phyloP scores from a whole-genome alignment of 805 yeast genomes.

The Isabelozyma gotoi region DNA sequence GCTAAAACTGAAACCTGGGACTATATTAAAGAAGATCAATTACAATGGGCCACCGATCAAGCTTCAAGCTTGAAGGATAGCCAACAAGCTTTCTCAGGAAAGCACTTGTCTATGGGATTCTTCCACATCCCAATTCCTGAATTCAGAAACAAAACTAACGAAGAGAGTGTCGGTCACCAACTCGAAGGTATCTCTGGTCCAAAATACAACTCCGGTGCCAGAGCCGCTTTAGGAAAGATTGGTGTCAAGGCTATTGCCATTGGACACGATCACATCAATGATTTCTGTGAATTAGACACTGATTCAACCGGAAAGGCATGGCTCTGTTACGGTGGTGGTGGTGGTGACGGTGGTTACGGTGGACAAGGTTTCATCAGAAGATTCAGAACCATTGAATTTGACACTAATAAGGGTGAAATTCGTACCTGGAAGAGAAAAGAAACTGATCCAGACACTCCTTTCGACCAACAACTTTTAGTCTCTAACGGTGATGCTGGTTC shows the following conservation, averaged over 20 bases:
- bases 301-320: constrained; percentile 48
- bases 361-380: constrained; percentile 86
- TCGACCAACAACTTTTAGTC: constrained; percentile 56
- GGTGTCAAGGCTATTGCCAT: constrained; percentile 77
- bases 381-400: constrained; percentile 68
- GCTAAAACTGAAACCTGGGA: constrained; percentile 78
- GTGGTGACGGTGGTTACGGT: constrained; percentile 95
- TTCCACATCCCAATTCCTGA: constrained; percentile 95
- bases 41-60: constrained; percentile 50
- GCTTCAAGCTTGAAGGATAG: constrained; percentile 22
- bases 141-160: constrained; percentile 51
- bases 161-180: constrained; percentile 55
- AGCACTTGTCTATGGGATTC: constrained; percentile 77
- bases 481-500: constrained; percentile 43
- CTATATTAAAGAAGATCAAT: constrained; percentile 73
- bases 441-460: constrained; percentile 43
- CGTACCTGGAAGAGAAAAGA: constrained; percentile 75
- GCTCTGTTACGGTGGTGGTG: constrained; percentile 93
- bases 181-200: constrained; percentile 85
- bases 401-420: constrained; percentile 47
- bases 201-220: constrained; percentile 62
- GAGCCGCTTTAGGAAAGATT: constrained; percentile 53
- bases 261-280: constrained; percentile 96
- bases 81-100: constrained; percentile 33
- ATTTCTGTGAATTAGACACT: constrained; percentile 70